These are phyloP conservation scores for Salix caprea DNA, from an alignment of 345 rosid species.

Conservation along the genomic window DNA sequence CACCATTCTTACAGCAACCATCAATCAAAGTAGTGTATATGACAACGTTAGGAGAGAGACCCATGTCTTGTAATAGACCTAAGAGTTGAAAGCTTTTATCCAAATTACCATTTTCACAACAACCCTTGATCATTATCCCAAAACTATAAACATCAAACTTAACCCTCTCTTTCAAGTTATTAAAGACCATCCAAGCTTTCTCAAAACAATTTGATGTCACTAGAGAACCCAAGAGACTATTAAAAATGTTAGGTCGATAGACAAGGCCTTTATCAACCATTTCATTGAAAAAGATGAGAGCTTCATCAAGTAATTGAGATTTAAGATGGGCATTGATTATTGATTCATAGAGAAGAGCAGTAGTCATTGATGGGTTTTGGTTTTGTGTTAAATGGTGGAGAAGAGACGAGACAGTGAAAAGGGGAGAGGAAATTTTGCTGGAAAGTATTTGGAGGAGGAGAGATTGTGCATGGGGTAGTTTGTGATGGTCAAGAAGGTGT, in stretches of 20 bases:
- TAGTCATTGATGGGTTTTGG: constrained; percentile 11
- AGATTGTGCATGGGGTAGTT: constrained; percentile 41
- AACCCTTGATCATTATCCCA: constrained; percentile 69
- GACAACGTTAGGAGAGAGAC: constrained; percentile 53
- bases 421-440: constrained; percentile 41
- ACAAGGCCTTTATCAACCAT: constrained; percentile 46
- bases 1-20: constrained; percentile 71
- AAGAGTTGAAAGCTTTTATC: constrained; percentile 43
- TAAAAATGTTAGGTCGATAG: constrained; percentile 41
- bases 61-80: constrained; percentile 41
- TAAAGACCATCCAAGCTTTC: constrained; percentile 43
- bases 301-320: constrained; percentile 33
- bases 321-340: constrained; percentile 47
- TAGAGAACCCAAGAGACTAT: constrained; percentile 40
- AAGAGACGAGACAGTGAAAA: constrained; percentile 44
- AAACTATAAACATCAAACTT: constrained; percentile 53
- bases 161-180: constrained; percentile 28
- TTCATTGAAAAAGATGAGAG: constrained; percentile 43
- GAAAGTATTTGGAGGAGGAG: constrained; percentile 45
- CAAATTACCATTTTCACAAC: constrained; percentile 55
- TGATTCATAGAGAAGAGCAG: constrained; percentile 40
- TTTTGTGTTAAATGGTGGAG: constrained; percentile 34
- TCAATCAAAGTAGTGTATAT: constrained; percentile 74
- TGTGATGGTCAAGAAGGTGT: constrained; percentile 40
- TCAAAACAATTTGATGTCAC: constrained; percentile 35